A percentile compares a stretch with the other conserved stretches of the same genome.
These are phyloP conservation scores for Aschersonia sp. DNA, from an alignment of 2,329 filamentous ascomycete species.

Conservation along the genomic window DNA sequence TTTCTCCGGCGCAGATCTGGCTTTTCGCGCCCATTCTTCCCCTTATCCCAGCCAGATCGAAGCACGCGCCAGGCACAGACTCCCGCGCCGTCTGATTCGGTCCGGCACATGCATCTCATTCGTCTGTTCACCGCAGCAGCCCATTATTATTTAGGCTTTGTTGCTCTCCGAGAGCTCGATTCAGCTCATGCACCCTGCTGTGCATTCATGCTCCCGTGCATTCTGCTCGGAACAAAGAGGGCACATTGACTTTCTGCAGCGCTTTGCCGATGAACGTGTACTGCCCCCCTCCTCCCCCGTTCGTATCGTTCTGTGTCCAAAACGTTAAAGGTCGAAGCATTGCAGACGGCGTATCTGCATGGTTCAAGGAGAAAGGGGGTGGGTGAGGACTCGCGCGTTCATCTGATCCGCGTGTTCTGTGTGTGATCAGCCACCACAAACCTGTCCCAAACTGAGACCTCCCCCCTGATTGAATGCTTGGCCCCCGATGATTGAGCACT, in stretches of 20 bases:
- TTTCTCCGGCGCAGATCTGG: background rate
- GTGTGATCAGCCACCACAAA: background rate
- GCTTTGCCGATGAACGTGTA: no score
- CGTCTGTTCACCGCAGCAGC: background rate
- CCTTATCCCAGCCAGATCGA: no score
- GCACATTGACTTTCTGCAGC: no score
- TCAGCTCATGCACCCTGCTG: background rate
- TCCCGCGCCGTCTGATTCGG: background rate
- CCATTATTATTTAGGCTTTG: background rate
- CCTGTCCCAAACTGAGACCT: background rate
- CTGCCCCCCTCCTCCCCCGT: no score
- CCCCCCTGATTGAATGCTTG: no score
- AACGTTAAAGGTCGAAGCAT: no score
- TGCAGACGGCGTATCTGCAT: no score
- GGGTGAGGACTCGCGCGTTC: background rate
- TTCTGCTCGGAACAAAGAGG: no score
- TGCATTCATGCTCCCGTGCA: background rate
- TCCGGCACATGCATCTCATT: background rate
- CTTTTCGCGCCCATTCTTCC: no score
- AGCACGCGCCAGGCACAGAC: background rate
- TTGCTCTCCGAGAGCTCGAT: background rate
- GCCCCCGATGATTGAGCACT: background rate
- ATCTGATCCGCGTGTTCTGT: background rate
- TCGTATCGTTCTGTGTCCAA: no score
- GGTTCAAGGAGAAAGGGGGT: background rate